A percentile compares a stretch with the other conserved stretches of the same genome.
Conservation (phyloP, 106 monocot genomes). For the Triglochin maritima region DNA sequence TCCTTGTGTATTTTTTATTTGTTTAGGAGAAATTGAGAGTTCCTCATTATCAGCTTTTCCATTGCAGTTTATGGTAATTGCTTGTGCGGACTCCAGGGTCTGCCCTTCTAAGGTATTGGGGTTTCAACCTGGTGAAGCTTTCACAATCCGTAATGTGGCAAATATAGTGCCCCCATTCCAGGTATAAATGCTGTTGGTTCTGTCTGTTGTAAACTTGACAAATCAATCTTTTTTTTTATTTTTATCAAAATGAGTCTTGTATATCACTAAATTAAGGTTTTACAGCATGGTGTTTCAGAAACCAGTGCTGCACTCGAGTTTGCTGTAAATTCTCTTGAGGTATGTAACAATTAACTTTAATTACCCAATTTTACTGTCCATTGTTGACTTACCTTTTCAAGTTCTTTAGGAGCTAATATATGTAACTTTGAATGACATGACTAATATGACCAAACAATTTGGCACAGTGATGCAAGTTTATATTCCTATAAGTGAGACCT, state of each 20-base stretch:
- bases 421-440: no score
- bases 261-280: slow-evolving; percentile 1
- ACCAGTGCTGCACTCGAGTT: slow-evolving; percentile 95
- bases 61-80: slow-evolving; percentile 94
- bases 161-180: slow-evolving; percentile 91
- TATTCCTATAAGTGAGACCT: no score
- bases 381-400: neutral
- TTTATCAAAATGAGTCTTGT: neutral
- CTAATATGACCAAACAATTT: no score
- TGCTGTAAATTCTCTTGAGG: slow-evolving; percentile 83
- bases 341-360: slow-evolving; percentile 5
- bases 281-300: slow-evolving; percentile 84
- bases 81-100: slow-evolving; percentile 97
- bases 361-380: neutral
- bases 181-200: slow-evolving; percentile 21
- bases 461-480: no score
- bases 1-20: neutral
- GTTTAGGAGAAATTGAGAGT: neutral
- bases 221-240: slow-evolving; percentile 1
- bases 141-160: slow-evolving; percentile 83
- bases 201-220: neutral
- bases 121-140: slow-evolving; percentile 92
- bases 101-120: slow-evolving; percentile 84
- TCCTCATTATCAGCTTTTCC: slow-evolving; percentile 11
- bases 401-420: no score